Base-by-base conservation (phyloP, 1,139 yeast genomes). In the Zygoascus sp. region DNA sequence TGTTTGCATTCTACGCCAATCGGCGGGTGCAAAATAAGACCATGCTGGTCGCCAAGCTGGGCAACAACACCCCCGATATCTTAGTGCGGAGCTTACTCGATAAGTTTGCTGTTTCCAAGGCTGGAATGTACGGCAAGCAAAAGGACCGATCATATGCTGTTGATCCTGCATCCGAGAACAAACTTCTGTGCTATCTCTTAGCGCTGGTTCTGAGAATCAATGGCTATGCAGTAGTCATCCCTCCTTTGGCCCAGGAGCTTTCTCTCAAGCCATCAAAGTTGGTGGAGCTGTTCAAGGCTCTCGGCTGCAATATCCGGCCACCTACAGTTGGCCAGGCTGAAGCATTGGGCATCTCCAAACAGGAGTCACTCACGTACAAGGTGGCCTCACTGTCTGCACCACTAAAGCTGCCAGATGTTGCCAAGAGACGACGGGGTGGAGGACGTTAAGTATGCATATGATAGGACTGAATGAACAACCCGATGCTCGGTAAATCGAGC, bases 141-240 rank as follows among this genome's bases (percentile, higher is more conserved):
- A 84, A 83, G 65, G 65, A 63, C 28, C 48, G 83, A 59, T 76
- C 83, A 13, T 88, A 77, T 63, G 72, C 77, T 51, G 79, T 92
- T 53, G 97, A 92, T 61, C 96, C 97, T 37, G 82, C 79, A 57
- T 79, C 80, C 60, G 96, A 88, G 66, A 96, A 88, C 68, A 88
- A 84, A 67, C 72, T 92, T 44, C 71, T 92, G 55, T 84, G 96
- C 65, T 84, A 80, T 67, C 72, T 89, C 46, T 70, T 92, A 53
- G 85, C 85, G 6, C 67, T 84, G 42, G 73, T 86, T 44, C 70
- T 94, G 63, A 90, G 84, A 63, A 73, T 90, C 49, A 89, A 87
- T 62, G 80, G 79, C 55, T 92, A 80, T 68, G 70, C 78, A 52
- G 77, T 88, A 20, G 95, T 87, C 58, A 69, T 89, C 39, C 76